phyloP scores from a whole-genome alignment of 768 basidiomycete species.

The Lactarius vividus region DNA sequence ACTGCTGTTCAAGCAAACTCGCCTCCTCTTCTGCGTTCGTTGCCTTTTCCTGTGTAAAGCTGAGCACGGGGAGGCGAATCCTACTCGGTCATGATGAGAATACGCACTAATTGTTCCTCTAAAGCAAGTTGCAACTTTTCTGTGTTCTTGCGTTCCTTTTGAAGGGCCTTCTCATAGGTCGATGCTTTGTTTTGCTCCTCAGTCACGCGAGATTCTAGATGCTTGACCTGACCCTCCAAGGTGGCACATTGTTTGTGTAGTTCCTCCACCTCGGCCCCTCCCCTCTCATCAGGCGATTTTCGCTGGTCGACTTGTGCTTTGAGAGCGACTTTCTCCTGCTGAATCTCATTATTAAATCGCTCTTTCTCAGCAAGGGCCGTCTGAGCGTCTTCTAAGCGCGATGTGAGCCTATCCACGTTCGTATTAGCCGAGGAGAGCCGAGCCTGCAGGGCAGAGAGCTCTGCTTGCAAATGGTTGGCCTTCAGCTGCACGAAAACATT shows the following conservation, averaged over 20 bases:
- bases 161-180: constrained; percentile 23
- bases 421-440: constrained; percentile 45
- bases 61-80: not conserved
- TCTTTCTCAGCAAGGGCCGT: constrained; percentile 54
- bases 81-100: not conserved
- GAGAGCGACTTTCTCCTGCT: constrained; percentile 52
- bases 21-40: constrained; percentile 26
- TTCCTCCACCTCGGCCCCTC: constrained; percentile 54
- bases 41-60: constrained; percentile 30
- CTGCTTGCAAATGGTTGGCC: constrained; percentile 45
- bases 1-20: constrained; percentile 19
- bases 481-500: constrained; percentile 35
- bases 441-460: constrained; percentile 49
- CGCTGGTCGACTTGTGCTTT: constrained; percentile 66
- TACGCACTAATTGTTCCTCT: constrained; percentile 15
- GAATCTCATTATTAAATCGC: constrained; percentile 54
- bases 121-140: constrained; percentile 22
- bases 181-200: constrained; percentile 33
- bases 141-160: constrained; percentile 27
- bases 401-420: constrained; percentile 53
- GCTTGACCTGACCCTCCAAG: constrained; percentile 53
- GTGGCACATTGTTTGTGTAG: constrained; percentile 53
- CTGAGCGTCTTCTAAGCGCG: constrained; percentile 58
- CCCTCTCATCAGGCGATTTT: constrained; percentile 64
- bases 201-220: constrained; percentile 40